Evolutionary conservation across 2,329 filamentous ascomycete species (phyloP).

Genomic region (Arthrobotrys sinensis): DNA sequence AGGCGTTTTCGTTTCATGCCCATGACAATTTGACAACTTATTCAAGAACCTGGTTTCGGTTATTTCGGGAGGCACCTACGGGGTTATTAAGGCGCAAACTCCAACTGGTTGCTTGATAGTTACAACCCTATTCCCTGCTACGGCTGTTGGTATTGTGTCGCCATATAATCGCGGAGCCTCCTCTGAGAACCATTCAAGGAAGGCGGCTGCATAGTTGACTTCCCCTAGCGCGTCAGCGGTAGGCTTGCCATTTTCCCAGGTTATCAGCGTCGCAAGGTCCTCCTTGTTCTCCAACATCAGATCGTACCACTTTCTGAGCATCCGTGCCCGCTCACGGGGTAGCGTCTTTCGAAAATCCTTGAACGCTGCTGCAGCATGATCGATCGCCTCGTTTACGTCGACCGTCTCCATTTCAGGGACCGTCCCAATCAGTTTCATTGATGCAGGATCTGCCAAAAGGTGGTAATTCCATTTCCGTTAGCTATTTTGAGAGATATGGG

Average conservation of each 20-base stretch:
- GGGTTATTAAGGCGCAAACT: constrained; percentile 85
- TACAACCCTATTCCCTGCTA: constrained; percentile 80
- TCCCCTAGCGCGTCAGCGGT: constrained; percentile 81
- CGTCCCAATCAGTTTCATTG: constrained; percentile 83
- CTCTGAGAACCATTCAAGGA: constrained; percentile 86
- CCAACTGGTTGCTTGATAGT: constrained; percentile 88
- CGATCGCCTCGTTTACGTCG: constrained; percentile 86
- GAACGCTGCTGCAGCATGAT: constrained; percentile 84
- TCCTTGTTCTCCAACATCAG: constrained; percentile 83
- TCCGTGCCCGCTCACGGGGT: constrained; percentile 80
- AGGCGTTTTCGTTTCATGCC: constrained; percentile 38
- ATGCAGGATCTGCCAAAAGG: constrained; percentile 79
- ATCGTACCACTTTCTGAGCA: constrained; percentile 86
- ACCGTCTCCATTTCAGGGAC: constrained; percentile 85
- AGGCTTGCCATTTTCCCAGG: constrained; percentile 92
- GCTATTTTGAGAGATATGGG: constrained; percentile 47
- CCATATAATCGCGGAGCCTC: constrained; percentile 83
- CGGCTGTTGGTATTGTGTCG: constrained; percentile 79
- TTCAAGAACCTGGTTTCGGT: constrained; percentile 34
- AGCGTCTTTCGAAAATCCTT: constrained; percentile 79
- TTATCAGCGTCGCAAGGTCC: constrained; percentile 85
- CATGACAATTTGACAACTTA: constrained; percentile 15
- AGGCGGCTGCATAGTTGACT: constrained; percentile 80
- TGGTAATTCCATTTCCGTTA: constrained; percentile 42
- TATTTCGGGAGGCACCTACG: constrained; percentile 68